Conservation (phyloP, 139 green algal genomes). For the Volvox reticuliferus region DNA sequence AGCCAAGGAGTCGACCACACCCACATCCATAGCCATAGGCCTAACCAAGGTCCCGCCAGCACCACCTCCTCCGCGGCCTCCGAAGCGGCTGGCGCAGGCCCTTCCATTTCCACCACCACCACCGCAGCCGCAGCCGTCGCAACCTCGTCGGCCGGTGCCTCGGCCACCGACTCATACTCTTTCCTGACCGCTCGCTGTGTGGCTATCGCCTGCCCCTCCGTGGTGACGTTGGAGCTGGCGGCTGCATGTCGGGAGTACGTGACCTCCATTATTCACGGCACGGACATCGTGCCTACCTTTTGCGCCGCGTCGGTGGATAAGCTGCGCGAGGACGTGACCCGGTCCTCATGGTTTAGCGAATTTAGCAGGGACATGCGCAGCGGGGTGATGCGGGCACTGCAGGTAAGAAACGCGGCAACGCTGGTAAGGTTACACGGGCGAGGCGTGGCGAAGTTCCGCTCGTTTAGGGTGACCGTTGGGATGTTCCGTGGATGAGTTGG, state of each 20-base stretch:
- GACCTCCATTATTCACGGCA: conserved; percentile 84
- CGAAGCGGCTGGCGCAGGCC: background rate
- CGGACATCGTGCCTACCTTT: conserved; percentile 83
- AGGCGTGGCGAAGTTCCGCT: too few species aligned
- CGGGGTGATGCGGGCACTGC: conserved; percentile 48
- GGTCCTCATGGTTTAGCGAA: conserved; percentile 68
- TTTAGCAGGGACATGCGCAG: conserved; percentile 61
- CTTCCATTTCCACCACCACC: background rate
- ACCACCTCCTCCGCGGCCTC: background rate
- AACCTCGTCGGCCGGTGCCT: background rate
- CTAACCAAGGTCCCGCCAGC: background rate
- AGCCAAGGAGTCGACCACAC: background rate
- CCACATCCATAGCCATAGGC: background rate
- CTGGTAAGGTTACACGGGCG: too few species aligned
- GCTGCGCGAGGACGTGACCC: conserved; percentile 65
- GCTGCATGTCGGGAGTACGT: conserved; percentile 78
- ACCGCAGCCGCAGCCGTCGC: background rate
- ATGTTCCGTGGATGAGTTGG: too few species aligned
- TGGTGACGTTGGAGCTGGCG: conserved; percentile 89
- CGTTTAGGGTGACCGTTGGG: too few species aligned
- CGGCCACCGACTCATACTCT: background rate
- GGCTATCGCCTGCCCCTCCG: conserved; percentile 88
- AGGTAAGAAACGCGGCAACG: conserved; percentile 26
- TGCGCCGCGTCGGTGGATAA: conserved; percentile 61
- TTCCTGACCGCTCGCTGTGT: conserved; percentile 73